Conservation (phyloP, 2,329 filamentous ascomycete genomes). For the Xylariaceae sp. region DNA sequence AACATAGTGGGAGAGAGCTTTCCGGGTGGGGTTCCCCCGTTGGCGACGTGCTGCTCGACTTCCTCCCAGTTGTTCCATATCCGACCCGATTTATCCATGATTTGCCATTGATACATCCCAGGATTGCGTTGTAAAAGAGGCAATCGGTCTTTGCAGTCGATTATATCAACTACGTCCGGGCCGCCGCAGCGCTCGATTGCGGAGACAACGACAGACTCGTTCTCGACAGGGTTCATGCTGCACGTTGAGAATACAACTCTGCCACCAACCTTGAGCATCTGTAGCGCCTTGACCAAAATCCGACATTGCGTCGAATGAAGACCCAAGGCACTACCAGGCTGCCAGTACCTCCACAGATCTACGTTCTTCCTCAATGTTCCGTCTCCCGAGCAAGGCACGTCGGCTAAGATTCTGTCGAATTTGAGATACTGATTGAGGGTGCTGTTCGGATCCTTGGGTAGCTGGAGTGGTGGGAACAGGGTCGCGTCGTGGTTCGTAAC, state of each 20-base stretch:
- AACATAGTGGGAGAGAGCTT: conserved; percentile 83
- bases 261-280: conserved; percentile 93
- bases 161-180: conserved; percentile 70
- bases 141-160: conserved; percentile 78
- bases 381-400: conserved; percentile 95
- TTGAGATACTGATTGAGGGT: conserved; percentile 72
- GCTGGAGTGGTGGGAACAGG: conserved; percentile 85
- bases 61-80: conserved; percentile 81
- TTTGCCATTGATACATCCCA: conserved; percentile 78
- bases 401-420: conserved; percentile 92
- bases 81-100: conserved; percentile 81
- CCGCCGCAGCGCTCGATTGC: conserved; percentile 91
- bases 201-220: conserved; percentile 84
- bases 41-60: conserved; percentile 64
- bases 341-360: conserved; percentile 94
- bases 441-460: conserved; percentile 59
- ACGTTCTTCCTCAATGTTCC: conserved; percentile 91
- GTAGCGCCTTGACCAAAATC: conserved; percentile 85
- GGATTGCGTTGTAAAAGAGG: conserved; percentile 71
- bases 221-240: conserved; percentile 98
- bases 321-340: conserved; percentile 78
- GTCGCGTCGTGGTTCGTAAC: conserved; percentile 98
- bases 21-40: conserved; percentile 59
- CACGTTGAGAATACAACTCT: conserved; percentile 97
- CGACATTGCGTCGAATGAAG: conserved; percentile 82